Base-by-base conservation (phyloP, 75 land plant genomes). In the Picea sitchensis region DNA sequence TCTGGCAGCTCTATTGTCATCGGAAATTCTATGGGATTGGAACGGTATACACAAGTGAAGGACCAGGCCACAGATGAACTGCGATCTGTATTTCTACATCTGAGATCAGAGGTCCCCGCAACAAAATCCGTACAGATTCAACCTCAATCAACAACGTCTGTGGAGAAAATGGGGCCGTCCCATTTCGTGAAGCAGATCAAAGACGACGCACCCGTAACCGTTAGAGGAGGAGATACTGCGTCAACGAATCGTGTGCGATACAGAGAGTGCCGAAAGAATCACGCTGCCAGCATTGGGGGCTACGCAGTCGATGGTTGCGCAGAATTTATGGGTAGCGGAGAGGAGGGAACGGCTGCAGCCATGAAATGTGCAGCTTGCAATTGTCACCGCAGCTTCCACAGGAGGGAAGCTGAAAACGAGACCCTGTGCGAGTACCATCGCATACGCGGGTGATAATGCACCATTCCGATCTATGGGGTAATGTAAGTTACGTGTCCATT, bases 201-300 rank as follows among this genome's bases (percentile, higher is more conserved):
- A 62, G 8, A 7, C 20, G n/a, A 17, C 3, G 64, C 18, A 18
- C 23, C 64, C 2, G 64, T 6, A 21, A 5, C 64, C 2, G n/a
- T 21, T 18, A 20, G 64, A 4, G 5, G 21, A 5, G 64, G n/a
- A 18, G 2, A 51, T 51, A 51, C 1, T 20, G 21, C 6, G 77
- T 18, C 58, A 61, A 60, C 6, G 75, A 58, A 14, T 23, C 32
- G 54, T n/a, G 87, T 86, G 51, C 51, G 79, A 36, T 92, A 92
- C 63, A 76, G 86, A 59, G 94, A 92, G 69, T 92, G 94, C 77
- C 82, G 77, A 61, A 85, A 83, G 84, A 92, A 92, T 80, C 90
- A 88, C 31, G 91, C 85, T 18, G 90, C 90, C 23, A 80, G 72
- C 64, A 62, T 79, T 30, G 91, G 90, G 26, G 91, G 84, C 20